Percentiles rank a stretch among this genome's conserved stretches.
Conservation (phyloP, 441 rosid species). For the Sinapis alba region DNA sequence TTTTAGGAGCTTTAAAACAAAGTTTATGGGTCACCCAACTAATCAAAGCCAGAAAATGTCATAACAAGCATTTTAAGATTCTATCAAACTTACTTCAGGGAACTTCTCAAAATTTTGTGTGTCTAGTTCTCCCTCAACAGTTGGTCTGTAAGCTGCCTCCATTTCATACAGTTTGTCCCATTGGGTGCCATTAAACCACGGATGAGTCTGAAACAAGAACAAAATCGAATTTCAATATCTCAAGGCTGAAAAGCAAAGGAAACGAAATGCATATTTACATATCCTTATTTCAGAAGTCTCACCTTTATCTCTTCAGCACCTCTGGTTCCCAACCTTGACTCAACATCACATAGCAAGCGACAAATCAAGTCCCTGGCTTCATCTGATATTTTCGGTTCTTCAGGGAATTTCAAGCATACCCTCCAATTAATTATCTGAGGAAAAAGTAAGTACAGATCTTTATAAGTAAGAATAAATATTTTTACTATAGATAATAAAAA, state of each 20-base stretch:
- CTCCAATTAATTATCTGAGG: conserved; percentile 86
- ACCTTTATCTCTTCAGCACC: conserved; percentile 94
- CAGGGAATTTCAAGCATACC: conserved; percentile 94
- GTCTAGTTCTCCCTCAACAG: conserved; percentile 83
- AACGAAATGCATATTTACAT: background rate
- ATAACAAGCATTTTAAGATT: background rate
- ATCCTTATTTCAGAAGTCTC: conserved; percentile 24
- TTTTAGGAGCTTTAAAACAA: background rate
- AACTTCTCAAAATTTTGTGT: conserved; percentile 98
- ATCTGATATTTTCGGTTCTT: conserved; percentile 81
- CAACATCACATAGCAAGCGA: conserved; percentile 91
- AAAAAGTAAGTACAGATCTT: conserved; percentile 28
- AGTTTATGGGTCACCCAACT: background rate
- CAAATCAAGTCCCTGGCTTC: conserved; percentile 90
- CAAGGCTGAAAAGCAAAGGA: background rate
- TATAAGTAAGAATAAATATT: conserved; percentile 31
- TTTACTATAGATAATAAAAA: conserved; percentile 18
- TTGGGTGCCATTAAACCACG: conserved; percentile 71
- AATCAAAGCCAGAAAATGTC: background rate
- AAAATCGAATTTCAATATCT: background rate
- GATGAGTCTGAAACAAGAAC: conserved; percentile 62
- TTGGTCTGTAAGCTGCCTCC: conserved; percentile 84
- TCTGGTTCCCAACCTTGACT: conserved; percentile 84
- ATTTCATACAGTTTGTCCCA: conserved; percentile 89
- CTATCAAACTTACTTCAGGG: conserved; percentile 73